Base-by-base conservation (phyloP, 108 stramenopile genomes). In the Discostella pseudostelligera region DNA sequence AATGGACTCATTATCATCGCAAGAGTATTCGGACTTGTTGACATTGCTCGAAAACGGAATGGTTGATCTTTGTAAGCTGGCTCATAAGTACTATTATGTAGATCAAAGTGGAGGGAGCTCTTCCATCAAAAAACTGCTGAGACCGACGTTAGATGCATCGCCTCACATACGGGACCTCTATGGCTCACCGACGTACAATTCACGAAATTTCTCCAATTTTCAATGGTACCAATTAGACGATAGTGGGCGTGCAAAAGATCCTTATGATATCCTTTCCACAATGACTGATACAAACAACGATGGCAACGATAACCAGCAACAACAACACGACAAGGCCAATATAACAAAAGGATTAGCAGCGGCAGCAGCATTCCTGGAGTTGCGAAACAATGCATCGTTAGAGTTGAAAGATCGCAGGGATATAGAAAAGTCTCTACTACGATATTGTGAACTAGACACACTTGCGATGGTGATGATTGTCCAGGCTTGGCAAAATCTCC, bases 401-500 rank as follows among this genome's bases (percentile, higher is more conserved):
- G 50, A 28, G 17, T 57, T 48, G n/a, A 10, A 59, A 13, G 56
- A 56, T 35, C 65, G 72, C 13, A 24, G 22, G 40, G 17, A 21
- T 22, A 53, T 76, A 0, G 69, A 70, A 39, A 37, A 55, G 2
- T 76, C 81, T 16, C 65, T 82, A 20, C 69, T 82, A 36, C 74
- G 81, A 21, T 82, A 82, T 47, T 82, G 81, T 58, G 81, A 82
- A 45, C 45, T 82, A 20, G 81, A 82, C 49, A 82, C 81, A 25
- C 74, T 82, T 39, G 75, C 81, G 4, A 82, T 82, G 81, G 78
- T 56, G 8, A 82, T 82, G 81, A 72, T 82, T 36, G 53, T 82
- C 39, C 81, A 82, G 59, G 81, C 74, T 14, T 82, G 74, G 81
- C 68, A 76, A 50, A 73, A 60, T 11, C 70, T 82, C 61, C 39